Base-by-base conservation (phyloP, 2,329 filamentous ascomycete species). In the Penicillium sp. region DNA sequence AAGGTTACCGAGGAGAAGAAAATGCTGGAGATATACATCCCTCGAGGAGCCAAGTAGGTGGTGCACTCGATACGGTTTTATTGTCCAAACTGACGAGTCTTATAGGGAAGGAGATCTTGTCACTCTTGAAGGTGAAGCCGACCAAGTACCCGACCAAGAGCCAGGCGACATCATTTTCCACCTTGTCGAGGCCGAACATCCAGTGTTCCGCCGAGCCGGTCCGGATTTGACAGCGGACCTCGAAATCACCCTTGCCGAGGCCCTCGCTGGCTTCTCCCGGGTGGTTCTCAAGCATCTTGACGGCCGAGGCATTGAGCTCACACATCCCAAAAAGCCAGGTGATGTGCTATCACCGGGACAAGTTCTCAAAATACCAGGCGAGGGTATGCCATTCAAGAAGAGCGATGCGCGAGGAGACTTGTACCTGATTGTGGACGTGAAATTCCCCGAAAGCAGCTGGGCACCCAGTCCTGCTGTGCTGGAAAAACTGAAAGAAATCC, bases 141-240 rank as follows among this genome's bases (percentile, higher is more conserved):
- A 99, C 68, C 93, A 99, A 74, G 79, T 87, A 45, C 93, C 93
- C 0, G 90, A 92, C 66, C 89, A 93, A 71, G 89, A 87, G 55
- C 92, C 93, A 0, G 94, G 94, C 56, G 91, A 97, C 68, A 93
- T 99, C 64, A 83, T 97, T 64, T 97, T 99, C 77, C 86, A 89
- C 21, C 77, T 99, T 1, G 82, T 87, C 1, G 91, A 99, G 74
- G 84, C 89, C 63, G 82, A 86, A 1, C 93, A 99, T 71, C 85
- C 90, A 1, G 74, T 83, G 5, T 99, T 97, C 74, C 85, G 87
- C 60, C 87, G 94, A 43, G 86, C 90, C 42, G 93, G 92, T 3
- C 81, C 89, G 52, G 93, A 99, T 71, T 78, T 99, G 56, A 88
- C 87, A 1, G 90, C 92, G 1, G 86, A 91, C 59, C 77, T 99